phyloP scores from a whole-genome alignment of 345 rosid species.

The Populus davidiana region DNA sequence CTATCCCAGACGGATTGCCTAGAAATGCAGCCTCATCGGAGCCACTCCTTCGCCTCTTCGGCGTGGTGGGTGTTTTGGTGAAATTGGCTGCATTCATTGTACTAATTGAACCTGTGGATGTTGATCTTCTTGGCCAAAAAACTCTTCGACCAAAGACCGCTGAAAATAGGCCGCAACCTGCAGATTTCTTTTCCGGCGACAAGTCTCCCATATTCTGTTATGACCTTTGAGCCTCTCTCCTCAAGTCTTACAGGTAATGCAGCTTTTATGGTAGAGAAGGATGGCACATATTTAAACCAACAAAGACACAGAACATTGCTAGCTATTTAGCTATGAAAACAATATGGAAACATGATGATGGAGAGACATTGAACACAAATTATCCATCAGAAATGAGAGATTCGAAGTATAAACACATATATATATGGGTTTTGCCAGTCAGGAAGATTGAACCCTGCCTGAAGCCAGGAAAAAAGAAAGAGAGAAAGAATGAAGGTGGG shows the following conservation, averaged over 20 bases:
- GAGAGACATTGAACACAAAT: not conserved
- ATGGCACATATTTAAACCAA: not conserved
- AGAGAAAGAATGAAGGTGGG: not conserved
- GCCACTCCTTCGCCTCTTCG: conserved; percentile 45
- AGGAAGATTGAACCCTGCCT: not conserved
- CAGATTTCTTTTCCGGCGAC: conserved; percentile 43
- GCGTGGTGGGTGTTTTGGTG: conserved; percentile 39
- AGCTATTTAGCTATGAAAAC: not conserved
- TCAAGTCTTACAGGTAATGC: not conserved
- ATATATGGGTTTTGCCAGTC: not conserved
- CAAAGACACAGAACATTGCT: not conserved
- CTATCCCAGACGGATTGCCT: conserved; percentile 10
- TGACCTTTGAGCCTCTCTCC: not conserved
- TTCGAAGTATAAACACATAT: not conserved
- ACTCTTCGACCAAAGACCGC: conserved; percentile 59
- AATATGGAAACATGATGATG: not conserved
- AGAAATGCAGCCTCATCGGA: conserved; percentile 44
- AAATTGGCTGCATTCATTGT: conserved; percentile 25
- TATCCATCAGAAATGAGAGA: not conserved
- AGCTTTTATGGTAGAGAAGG: not conserved
- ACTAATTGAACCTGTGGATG: conserved; percentile 50
- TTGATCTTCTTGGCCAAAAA: conserved; percentile 55
- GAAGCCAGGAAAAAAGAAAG: not conserved
- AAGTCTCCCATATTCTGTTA: conserved; percentile 28
- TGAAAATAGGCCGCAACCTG: conserved; percentile 61